These are phyloP conservation scores for Cyclotella kingstonii DNA, from an alignment of 108 stramenopile species.

Conservation along the genomic window DNA sequence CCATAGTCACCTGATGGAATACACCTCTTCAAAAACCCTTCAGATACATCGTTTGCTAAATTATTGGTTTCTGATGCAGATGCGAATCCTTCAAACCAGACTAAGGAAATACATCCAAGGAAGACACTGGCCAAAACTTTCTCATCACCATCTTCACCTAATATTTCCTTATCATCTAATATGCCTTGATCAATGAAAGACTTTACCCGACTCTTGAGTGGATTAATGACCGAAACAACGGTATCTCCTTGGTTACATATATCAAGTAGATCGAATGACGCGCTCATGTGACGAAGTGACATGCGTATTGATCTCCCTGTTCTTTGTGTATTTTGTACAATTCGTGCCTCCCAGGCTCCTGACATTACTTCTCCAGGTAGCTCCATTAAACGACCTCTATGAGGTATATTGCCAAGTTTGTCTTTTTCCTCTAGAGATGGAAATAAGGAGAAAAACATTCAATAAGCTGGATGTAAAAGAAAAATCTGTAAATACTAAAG, in stretches of 20 bases:
- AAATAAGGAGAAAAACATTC: neutral
- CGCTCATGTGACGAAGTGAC: slow-evolving; percentile 22
- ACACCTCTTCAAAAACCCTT: slow-evolving; percentile 7
- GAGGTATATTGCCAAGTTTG: slow-evolving; percentile 9
- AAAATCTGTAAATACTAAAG: neutral
- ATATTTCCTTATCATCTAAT: slow-evolving; percentile 20
- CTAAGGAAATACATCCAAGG: slow-evolving; percentile 23
- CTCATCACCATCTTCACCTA: slow-evolving; percentile 21
- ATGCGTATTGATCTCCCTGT: neutral
- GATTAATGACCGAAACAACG: slow-evolving; percentile 19
- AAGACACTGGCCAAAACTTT: slow-evolving; percentile 10
- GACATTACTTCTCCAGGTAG: slow-evolving; percentile 34
- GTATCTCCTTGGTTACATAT: neutral
- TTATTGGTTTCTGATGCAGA: slow-evolving; percentile 23
- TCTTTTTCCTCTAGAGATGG: slow-evolving; percentile 16
- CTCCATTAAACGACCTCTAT: slow-evolving; percentile 32
- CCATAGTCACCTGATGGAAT: neutral
- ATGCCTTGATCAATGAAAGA: slow-evolving; percentile 37
- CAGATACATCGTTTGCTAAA: slow-evolving; percentile 15
- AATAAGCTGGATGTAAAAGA: neutral
- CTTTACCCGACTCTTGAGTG: slow-evolving; percentile 15
- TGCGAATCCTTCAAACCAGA: slow-evolving; percentile 31
- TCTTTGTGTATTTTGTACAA: neutral
- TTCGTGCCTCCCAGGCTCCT: slow-evolving; percentile 24
- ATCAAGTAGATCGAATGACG: slow-evolving; percentile 19